A percentile compares a stretch with the other conserved stretches of the same genome.
Conservation (phyloP, 371 early-diverging fungal species). For the Mucor velutinosus region DNA sequence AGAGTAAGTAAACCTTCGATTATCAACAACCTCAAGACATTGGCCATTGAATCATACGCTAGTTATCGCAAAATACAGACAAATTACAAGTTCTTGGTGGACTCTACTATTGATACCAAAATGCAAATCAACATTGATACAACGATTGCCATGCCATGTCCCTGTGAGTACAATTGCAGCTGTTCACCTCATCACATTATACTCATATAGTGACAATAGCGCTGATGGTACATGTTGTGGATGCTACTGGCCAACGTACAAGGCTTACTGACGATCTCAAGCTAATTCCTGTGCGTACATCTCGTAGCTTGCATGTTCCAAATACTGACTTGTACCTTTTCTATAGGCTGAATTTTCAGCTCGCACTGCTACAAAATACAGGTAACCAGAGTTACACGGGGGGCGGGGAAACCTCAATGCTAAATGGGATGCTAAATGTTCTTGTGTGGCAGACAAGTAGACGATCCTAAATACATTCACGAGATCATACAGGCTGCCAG, state of each 20-base stretch:
- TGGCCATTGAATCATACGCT: not conserved
- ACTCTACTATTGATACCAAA: conserved; percentile 63
- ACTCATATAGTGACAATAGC: conserved; percentile 4
- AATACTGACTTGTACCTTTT: not conserved
- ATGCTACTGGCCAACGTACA: conserved; percentile 48
- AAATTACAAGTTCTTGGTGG: conserved; percentile 80
- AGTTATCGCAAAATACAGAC: conserved; percentile 61
- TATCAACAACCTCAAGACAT: not conserved
- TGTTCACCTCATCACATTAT: not conserved
- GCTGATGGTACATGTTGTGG: conserved; percentile 48
- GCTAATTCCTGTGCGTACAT: conserved; percentile 44
- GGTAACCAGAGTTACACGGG: conserved; percentile 20
- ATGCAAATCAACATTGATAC: conserved; percentile 87
- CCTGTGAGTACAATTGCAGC: conserved; percentile 44
- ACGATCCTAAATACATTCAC: conserved; percentile 40
- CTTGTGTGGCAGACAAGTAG: conserved; percentile 15
- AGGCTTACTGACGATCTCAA: conserved; percentile 45
- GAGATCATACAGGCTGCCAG: conserved; percentile 48
- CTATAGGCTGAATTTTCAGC: conserved; percentile 50
- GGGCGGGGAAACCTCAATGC: no score
- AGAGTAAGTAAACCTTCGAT: conserved; percentile 48
- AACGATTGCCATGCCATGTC: conserved; percentile 90
- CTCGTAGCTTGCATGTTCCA: not conserved
- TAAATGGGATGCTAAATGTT: not conserved
- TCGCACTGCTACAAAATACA: conserved; percentile 37